These are phyloP conservation scores for Hypomontagnella submonticulosa DNA, from an alignment of 495 filamentous ascomycete genomes.

Conservation along the genomic window DNA sequence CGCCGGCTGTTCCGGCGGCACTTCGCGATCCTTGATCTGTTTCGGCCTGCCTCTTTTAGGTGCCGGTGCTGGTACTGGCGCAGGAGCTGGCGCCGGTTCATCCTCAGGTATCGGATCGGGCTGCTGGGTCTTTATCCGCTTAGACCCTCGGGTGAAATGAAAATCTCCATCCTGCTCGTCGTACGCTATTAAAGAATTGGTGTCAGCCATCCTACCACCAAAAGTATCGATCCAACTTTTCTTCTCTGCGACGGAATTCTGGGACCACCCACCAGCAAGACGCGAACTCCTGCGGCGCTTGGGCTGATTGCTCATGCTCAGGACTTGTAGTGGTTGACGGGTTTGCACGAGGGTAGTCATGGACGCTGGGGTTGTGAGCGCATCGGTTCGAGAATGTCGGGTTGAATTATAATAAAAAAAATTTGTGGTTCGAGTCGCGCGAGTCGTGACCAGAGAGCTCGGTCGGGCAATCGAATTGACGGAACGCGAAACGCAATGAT, in stretches of 20 bases:
- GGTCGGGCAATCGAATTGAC: conserved; percentile 24
- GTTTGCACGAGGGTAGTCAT: conserved; percentile 71
- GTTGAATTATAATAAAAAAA: conserved; percentile 1
- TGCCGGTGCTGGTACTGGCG: conserved; percentile 52
- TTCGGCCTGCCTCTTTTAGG: conserved; percentile 58
- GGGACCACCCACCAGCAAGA: conserved; percentile 61
- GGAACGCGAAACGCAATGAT: conserved; percentile 15
- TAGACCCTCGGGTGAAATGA: conserved; percentile 67
- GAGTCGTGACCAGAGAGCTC: conserved; percentile 26
- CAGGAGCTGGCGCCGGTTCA: conserved; percentile 55
- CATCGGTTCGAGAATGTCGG: conserved; percentile 31
- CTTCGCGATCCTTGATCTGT: conserved; percentile 50
- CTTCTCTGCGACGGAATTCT: not conserved
- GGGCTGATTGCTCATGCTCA: conserved; percentile 69
- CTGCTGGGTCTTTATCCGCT: conserved; percentile 59
- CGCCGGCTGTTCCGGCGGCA: conserved; percentile 50
- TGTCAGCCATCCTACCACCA: conserved; percentile 33
- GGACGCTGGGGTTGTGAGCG: conserved; percentile 52
- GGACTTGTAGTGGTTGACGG: conserved; percentile 66
- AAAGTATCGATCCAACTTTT: not conserved
- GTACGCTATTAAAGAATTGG: conserved; percentile 54
- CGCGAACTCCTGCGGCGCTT: conserved; percentile 67
- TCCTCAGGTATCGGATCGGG: conserved; percentile 50
- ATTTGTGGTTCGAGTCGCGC: conserved; percentile 27
- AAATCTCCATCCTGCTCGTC: conserved; percentile 75